phyloP scores from a whole-genome alignment of 2,329 filamentous ascomycete species.

The Trichoderma oligosporum region DNA sequence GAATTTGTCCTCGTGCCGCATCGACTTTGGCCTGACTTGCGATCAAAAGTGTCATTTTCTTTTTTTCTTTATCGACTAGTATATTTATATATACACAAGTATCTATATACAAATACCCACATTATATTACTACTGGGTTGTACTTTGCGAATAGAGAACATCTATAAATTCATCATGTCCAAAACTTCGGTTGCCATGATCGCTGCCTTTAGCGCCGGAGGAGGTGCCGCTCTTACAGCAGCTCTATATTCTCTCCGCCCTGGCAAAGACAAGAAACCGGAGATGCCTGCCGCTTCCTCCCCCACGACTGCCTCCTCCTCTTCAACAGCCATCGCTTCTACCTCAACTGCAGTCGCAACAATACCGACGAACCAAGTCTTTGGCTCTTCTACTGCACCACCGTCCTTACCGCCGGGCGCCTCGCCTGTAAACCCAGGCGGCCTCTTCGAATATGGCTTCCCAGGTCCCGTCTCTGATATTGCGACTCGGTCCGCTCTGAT shows the following conservation, averaged over 20 bases:
- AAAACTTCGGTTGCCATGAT: conserved; percentile 73
- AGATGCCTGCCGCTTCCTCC: conserved; percentile 32
- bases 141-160: too few species aligned
- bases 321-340: conserved; percentile 28
- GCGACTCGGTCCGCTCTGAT: conserved; percentile 72
- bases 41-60: neutral
- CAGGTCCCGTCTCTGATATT: conserved; percentile 82
- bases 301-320: conserved; percentile 35
- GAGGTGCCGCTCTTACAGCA: conserved; percentile 70
- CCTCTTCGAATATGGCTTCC: conserved; percentile 84
- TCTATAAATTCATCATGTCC: conserved; percentile 54
- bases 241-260: conserved; percentile 60
- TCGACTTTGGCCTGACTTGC: conserved; percentile 4
- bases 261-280: conserved; percentile 42
- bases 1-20: conserved; percentile 5
- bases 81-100: too few species aligned
- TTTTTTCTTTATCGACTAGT: neutral
- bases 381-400: conserved; percentile 32
- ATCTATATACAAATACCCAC: too few species aligned
- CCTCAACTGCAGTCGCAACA: conserved; percentile 29
- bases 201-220: conserved; percentile 70
- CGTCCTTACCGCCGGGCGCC: conserved; percentile 29
- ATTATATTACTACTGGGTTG: too few species aligned
- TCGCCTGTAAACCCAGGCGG: conserved; percentile 68
- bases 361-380: conserved; percentile 59